Evolutionary conservation across 108 stramenopile genomes (phyloP), one percentile per base, ranked within the genome.

Genomic region (Nitzschia sp.): DNA sequence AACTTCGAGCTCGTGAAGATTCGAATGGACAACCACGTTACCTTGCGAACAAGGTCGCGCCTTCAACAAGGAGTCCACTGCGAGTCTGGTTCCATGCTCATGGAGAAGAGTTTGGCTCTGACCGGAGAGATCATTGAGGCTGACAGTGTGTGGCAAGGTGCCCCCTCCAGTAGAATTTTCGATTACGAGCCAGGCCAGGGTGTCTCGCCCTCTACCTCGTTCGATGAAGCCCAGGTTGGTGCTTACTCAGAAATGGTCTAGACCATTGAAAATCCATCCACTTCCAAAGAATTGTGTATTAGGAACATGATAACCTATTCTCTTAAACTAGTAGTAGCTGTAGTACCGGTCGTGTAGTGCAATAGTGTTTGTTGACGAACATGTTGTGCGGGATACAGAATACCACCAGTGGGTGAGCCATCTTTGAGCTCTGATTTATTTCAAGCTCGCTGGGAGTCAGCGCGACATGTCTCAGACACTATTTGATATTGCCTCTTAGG

Each of bases 141-240:
- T 2, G 63, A 76, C 51, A 80, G 72, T 43, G 80, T 84, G 14
- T 87, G 86, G 83, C 81, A 83, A 57, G 86, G 86, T n/a, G 76
- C 81, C 41, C 86, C 86, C 19, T 80, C 83, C 8, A 64, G 57
- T 12, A 38, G 57, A 66, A 42, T 69, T 8, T 54, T 62, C 29
- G 41, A 44, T 15, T 75, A 68, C 19, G 61, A 69, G 41, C 48
- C 24, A 51, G 43, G 29, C 2, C 50, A 62, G 10, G 61, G 20
- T 0, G 19, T 58, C 38, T 58, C 57, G 6, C 57, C 57, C 14
- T 11, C 38, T 2, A 58, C 57, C 29, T 58, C 57, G 14, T 39
- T 58, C 38, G 39, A 12, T 39, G 57, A 29, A 17, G 11, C 12
- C 0, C 11, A 58, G 6, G 57, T 40, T 11, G 38, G 57, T n/a